Conservation (phyloP, 768 basidiomycete genomes). For the Lepiota subincarnata region DNA sequence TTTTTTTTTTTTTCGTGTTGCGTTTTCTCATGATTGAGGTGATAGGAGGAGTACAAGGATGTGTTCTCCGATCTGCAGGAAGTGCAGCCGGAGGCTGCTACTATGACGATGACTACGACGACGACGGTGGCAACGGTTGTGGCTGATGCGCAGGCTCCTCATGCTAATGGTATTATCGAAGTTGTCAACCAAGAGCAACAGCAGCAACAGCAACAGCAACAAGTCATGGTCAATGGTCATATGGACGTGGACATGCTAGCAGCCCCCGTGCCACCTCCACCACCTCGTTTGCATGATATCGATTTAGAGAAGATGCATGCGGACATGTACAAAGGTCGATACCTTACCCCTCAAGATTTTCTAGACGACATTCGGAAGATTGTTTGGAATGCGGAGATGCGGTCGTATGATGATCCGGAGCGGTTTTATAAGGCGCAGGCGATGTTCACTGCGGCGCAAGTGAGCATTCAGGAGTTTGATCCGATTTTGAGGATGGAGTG, state of each 20-base stretch:
- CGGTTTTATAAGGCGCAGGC: slow-evolving; percentile 78
- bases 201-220: slow-evolving; percentile 33
- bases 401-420: slow-evolving; percentile 63
- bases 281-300: slow-evolving; percentile 70
- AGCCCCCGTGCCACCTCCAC: slow-evolving; percentile 23
- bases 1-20: no score
- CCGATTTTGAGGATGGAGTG: slow-evolving; percentile 76
- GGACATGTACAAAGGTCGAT: slow-evolving; percentile 79
- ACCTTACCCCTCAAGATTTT: slow-evolving; percentile 86
- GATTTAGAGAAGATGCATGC: slow-evolving; percentile 90
- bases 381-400: slow-evolving; percentile 65
- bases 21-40: background rate
- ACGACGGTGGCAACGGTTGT: slow-evolving; percentile 18
- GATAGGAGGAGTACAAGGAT: slow-evolving; percentile 73
- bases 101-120: slow-evolving; percentile 18
- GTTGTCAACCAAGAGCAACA: slow-evolving; percentile 34
- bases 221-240: slow-evolving; percentile 20
- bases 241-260: slow-evolving; percentile 7
- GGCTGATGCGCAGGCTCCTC: slow-evolving; percentile 27
- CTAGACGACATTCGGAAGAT: slow-evolving; percentile 79
- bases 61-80: slow-evolving; percentile 25
- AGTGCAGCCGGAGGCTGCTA: slow-evolving; percentile 19
- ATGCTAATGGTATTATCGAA: slow-evolving; percentile 43
- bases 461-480: slow-evolving; percentile 86
- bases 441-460: slow-evolving; percentile 83